phyloP scores from a whole-genome alignment of 257 asterid genomes.

The Cynanchum wilfordii region DNA sequence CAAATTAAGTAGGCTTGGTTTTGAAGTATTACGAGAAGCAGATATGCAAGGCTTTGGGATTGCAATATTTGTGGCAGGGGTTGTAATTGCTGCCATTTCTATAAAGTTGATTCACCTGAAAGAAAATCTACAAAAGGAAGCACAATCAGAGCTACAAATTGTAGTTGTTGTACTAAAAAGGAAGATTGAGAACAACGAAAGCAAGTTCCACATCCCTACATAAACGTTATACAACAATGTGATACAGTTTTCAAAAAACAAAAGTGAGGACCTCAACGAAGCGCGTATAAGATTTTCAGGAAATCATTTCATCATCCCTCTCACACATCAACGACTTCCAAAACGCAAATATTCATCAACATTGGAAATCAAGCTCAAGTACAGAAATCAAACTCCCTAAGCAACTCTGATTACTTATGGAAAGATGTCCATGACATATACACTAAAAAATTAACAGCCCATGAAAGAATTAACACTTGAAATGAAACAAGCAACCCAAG shows the following conservation, averaged over 20 bases:
- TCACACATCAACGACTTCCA: not conserved
- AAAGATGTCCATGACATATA: not conserved
- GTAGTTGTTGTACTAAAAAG: not conserved
- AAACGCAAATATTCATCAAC: not conserved
- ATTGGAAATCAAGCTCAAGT: not conserved
- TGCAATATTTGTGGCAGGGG: slow-evolving; percentile 42
- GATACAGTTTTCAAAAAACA: not conserved
- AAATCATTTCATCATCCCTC: not conserved
- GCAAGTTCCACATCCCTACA: not conserved
- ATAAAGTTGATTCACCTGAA: slow-evolving; percentile 15
- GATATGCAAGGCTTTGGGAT: slow-evolving; percentile 27
- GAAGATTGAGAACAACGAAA: not conserved
- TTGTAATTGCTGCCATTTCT: slow-evolving; percentile 60
- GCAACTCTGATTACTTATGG: not conserved
- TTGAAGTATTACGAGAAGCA: slow-evolving; percentile 35
- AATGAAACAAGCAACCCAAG: not conserved
- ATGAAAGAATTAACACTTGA: not conserved
- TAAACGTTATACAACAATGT: not conserved
- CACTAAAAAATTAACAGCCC: not conserved
- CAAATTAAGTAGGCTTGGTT: slow-evolving; percentile 44
- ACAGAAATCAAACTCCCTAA: not conserved
- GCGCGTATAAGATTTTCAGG: not conserved
- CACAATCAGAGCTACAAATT: slow-evolving; percentile 2
- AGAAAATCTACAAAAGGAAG: slow-evolving; percentile 28
- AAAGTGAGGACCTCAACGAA: not conserved